These are phyloP conservation scores for Purpureocillium takamizusanense DNA, from an alignment of 2,329 filamentous ascomycete genomes.

Conservation along the genomic window DNA sequence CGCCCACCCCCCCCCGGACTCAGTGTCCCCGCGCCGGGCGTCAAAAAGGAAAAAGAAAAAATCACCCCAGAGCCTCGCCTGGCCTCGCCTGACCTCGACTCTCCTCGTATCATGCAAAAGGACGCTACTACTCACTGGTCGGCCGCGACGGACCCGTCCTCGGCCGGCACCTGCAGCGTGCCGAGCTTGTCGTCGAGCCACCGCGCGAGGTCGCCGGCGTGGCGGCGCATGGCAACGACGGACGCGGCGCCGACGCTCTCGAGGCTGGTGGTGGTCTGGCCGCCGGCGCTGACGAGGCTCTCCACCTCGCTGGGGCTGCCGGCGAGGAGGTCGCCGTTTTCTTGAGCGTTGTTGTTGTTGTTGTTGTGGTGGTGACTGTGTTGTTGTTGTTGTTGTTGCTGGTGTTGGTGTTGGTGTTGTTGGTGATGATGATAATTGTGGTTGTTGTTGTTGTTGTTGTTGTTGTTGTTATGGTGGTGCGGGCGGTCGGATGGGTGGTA, in stretches of 20 bases:
- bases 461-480: slow-evolving; percentile 11
- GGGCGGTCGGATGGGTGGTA: no score
- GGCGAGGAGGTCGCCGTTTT: slow-evolving; percentile 24
- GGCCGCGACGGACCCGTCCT: slow-evolving; percentile 18
- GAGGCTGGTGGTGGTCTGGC: slow-evolving; percentile 31
- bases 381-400: slow-evolving; percentile 7
- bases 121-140: not conserved
- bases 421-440: no score
- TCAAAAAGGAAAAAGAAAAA: no score
- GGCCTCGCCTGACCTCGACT: no score
- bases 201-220: slow-evolving; percentile 48
- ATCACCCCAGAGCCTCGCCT: no score
- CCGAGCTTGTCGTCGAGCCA: slow-evolving; percentile 54
- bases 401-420: slow-evolving; percentile 7
- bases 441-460: slow-evolving; percentile 1
- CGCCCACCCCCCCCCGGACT: no score
- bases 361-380: slow-evolving; percentile 7
- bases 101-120: no score
- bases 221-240: slow-evolving; percentile 42
- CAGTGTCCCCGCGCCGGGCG: no score
- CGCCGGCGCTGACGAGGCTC: slow-evolving; percentile 36
- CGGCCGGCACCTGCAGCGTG: slow-evolving; percentile 41
- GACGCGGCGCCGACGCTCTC: slow-evolving; percentile 31
- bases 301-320: slow-evolving; percentile 34
- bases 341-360: slow-evolving; percentile 10